Evolutionary conservation across 2,329 filamentous ascomycete species (phyloP), one percentile per base, ranked within the genome.

Genomic region (Zopfia rhizophila): DNA sequence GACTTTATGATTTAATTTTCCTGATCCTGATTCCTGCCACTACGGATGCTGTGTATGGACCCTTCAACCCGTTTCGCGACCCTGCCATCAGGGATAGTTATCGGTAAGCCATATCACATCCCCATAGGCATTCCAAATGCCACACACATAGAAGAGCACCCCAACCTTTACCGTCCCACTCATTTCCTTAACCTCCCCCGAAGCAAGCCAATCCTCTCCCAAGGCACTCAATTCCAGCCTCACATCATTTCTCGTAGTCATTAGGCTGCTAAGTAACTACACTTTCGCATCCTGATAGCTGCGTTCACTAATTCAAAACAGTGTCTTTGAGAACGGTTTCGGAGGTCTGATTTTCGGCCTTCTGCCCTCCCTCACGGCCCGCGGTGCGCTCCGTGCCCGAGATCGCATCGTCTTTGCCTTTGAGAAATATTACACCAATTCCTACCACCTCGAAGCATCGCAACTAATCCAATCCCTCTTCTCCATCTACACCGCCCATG

Each of bases 31-130:
- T 67, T 0, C 48, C 63, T 4, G 72, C 74, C 3, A 66, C 71
- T 31, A 77, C 74, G 0, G 58, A 69, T 31, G 65, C 72, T 11
- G 63, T 75, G 0, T 78, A 77, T 48, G 75, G 75, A 3, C 70
- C 70, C 0, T 55, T 70, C 42, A 77, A 76, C 44, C 75, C 74
- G 0, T 76, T 65, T 25, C 55, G 70, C 22, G 68, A 75, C 29
- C 60, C 62, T 7, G 45, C 40, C 2, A 57, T 75, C 11, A 66
- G 66, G 30, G 53, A 68, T 28, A 66, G 65, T 17, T 75, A 73
- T 55, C 68, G 56, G 72, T 76, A 57, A 32, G 58, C 49, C n/a
- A n/a, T n/a, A n/a, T n/a, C n/a, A n/a, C n/a, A n/a, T n/a, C n/a
- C n/a, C n/a, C n/a, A n/a, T n/a, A n/a, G n/a, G n/a, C n/a, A n/a